Evolutionary conservation across 768 basidiomycete species (phyloP).

Genomic region (Suillus placidus): DNA sequence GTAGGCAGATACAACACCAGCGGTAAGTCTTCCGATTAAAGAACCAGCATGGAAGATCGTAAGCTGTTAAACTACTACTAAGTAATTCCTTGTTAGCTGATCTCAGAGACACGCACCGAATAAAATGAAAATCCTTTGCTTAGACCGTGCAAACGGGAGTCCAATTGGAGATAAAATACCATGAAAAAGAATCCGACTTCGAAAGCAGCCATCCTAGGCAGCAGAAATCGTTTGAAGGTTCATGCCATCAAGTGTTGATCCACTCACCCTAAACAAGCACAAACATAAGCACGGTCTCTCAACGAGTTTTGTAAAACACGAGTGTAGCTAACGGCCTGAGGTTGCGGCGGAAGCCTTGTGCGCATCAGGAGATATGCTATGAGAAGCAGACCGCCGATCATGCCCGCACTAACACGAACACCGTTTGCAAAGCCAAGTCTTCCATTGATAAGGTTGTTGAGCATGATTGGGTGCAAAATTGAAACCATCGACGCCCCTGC

Average conservation of each 20-base stretch:
- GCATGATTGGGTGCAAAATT: constrained; percentile 29
- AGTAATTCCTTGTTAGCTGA: neutral
- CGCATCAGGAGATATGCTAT: constrained; percentile 38
- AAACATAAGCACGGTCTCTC: constrained; percentile 25
- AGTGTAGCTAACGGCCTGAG: constrained; percentile 17
- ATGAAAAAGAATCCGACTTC: constrained; percentile 49
- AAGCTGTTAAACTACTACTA: constrained; percentile 26
- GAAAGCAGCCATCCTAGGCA: constrained; percentile 22
- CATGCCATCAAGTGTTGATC: constrained; percentile 3
- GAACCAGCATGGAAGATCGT: constrained; percentile 41
- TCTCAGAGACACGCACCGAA: constrained; percentile 39
- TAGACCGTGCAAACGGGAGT: constrained; percentile 52
- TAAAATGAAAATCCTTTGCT: constrained; percentile 55
- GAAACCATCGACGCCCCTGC: constrained; percentile 38
- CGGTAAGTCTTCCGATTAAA: constrained; percentile 38
- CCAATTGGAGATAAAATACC: constrained; percentile 60
- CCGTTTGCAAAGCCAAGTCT: constrained; percentile 43
- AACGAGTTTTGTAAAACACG: constrained; percentile 22
- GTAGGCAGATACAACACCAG: constrained; percentile 38
- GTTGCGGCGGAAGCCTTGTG: constrained; percentile 39
- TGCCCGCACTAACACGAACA: constrained; percentile 47
- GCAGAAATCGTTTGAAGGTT: neutral
- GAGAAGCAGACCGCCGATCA: constrained; percentile 41
- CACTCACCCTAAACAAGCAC: constrained; percentile 27
- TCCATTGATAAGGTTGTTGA: constrained; percentile 27